Base-by-base conservation (phyloP, 2,329 filamentous ascomycete genomes). In the Diplodia sapinea region DNA sequence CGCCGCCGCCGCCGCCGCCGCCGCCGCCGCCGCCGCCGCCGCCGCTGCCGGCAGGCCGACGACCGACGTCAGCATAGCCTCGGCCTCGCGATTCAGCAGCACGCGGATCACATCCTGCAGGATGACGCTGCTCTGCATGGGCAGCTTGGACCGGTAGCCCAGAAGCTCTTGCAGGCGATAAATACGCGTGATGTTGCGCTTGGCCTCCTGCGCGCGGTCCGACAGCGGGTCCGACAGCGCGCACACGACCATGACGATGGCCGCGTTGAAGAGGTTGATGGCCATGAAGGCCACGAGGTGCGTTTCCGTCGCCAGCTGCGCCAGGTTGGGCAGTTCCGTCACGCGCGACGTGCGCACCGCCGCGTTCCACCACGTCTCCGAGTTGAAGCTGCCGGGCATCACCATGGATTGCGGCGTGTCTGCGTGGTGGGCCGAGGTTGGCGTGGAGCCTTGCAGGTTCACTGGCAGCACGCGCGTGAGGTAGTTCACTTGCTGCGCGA, bases 221-320 rank as follows among this genome's bases (percentile, higher is more conserved):
- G 80, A 81, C 0, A 83, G 75, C 0, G 79, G 79, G 36, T 82
- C 77, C 1, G 79, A 79, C 2, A 82, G 73, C 1, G 81, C 80
- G 49, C 79, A 74, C 1, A 82, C 75, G 29, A 79, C 77, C 63
- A 83, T 73, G 13, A 82, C 80, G 31, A 82, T 78, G 7, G 80
- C 78, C 0, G 80, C 79, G 57, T 81, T 81, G 73, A 82, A 82
- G 12, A 82, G 68, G 65, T 82, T 82, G 69, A 82, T 81, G 2
- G 79, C 81, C 20, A 82, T 71, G 66, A 82, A 82, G 6, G 80
- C 78, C 6, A 81, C 79, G 5, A 81, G 73, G 68, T 83, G 81
- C n/a, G 77, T 82, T 17, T 81, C 77, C 0, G 75, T 79, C 4
- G 80, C 80, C 7, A 79, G 71, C 49, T 78, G 75, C 20, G 76